Base-by-base conservation (phyloP, 257 asterid species). In the Euphrasia confusa region DNA sequence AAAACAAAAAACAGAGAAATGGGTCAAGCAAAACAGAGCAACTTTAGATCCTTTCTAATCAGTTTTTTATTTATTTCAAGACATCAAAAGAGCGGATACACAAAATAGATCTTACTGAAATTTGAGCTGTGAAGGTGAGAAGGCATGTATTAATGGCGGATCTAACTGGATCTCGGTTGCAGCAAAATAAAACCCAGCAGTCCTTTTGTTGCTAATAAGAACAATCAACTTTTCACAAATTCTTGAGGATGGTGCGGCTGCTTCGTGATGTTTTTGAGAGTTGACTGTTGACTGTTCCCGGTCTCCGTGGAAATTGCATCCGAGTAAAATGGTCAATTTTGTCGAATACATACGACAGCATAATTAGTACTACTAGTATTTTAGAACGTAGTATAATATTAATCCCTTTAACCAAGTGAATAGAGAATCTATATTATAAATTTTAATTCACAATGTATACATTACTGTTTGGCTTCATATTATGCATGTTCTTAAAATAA, bases 261-360 rank as follows among this genome's bases (percentile, higher is more conserved):
- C 66, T 66, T 7, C 49, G 64, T 62, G 68, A 58, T 33, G 33
- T 24, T 67, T 63, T 32, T 65, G 32, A 53, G 52, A 30, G 58
- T 72, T 77, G 78, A 77, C 75, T 44, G 63, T 72, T 77, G 80
- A 77, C 77, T 50, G 60, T 30, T 74, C 75, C 11, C 67, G 32
- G 72, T 66, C 71, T 74, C 54, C 66, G 52, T 61, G 74, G 80
- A 66, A 65, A 63, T 5, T 35, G 40, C 40, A 35, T 35, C 7
- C 40, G 2, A 35, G 40, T 35, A 0, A 35, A 35, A 35, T 7
- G 40, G 40, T 35, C 40, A 35, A 35, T 35, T 35, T 35, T 30
- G 33, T 30, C 33, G 33, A 30, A 30, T 30, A 1, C 33, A 30
- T 30, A 5, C 5, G 33, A 3, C 24, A 30, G 33, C 33, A 30